Base-by-base conservation (phyloP, 2,329 filamentous ascomycete species). In the Penicillium sp. region DNA sequence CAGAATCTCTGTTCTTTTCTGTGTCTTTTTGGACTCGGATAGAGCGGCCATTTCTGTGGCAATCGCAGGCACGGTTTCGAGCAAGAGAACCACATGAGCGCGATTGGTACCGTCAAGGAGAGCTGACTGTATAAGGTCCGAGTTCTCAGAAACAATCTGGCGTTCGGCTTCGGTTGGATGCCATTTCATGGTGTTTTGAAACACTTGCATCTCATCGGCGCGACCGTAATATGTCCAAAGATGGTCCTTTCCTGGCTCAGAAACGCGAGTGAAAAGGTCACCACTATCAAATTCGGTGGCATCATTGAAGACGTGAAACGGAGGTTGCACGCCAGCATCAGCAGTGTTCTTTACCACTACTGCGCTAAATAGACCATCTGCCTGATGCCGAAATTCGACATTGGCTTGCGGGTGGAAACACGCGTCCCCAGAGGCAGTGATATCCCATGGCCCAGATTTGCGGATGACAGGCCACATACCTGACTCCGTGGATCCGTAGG, bases 141-240 rank as follows among this genome's bases (percentile, higher is more conserved):
- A 28, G 11, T 54, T 54, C 16, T 47, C 52, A 1, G 21, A 47
- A 16, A 40, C 45, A 47, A 54, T 54, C 23, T 18, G 47, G 11
- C 45, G 42, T 28, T 54, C 52, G 40, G 52, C 40, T 12, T n/a
- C 43, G 9, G 43, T 47, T 18, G 52, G 52, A 35, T 54, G 43
- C 52, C 52, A 54, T 35, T 54, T 54, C 33, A 47, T 12, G 8
- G 59, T 59, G 56, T 47, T 64, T 20, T 30, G 35, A 20, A 64
- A 57, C 1, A 64, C 62, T 38, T 62, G 54, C 46, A 64, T 57
- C 54, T 64, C 62, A 53, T 64, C 62, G 11, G 43, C 23, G 35
- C 47, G 60, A 12, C 43, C 56, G 26, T 46, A 24, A 35, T 51
- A 60, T 28, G 21, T 55, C 58, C 58, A 60, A 28, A 51, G 47